These are phyloP conservation scores for Lasiodiplodia sp. DNA, from an alignment of 2,329 filamentous ascomycete species.

Conservation along the genomic window DNA sequence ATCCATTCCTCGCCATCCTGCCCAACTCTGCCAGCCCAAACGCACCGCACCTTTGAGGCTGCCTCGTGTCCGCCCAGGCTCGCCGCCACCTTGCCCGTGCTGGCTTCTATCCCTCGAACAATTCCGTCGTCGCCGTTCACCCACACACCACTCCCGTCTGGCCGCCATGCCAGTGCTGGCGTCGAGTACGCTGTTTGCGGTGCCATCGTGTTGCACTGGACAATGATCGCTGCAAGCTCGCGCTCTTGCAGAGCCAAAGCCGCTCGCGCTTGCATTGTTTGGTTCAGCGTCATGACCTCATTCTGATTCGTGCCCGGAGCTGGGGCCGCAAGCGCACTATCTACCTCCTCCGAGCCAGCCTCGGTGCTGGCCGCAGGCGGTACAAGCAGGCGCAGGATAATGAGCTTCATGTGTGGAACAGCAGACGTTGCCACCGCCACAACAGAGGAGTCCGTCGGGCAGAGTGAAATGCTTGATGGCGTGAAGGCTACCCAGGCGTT, in stretches of 20 bases:
- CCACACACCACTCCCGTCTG: conserved; percentile 67
- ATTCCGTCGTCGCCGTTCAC: conserved; percentile 71
- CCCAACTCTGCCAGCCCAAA: conserved; percentile 61
- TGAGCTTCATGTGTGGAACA: conserved; percentile 68
- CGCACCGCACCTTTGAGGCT: conserved; percentile 65
- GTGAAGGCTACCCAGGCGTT: conserved; percentile 71
- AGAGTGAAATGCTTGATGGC: conserved; percentile 63
- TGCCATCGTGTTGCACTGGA: conserved; percentile 66
- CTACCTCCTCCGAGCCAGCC: not conserved
- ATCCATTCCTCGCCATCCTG: conserved; percentile 58
- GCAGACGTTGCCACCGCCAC: conserved; percentile 67
- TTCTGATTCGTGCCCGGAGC: not conserved
- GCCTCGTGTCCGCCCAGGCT: conserved; percentile 62
- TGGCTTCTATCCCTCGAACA: conserved; percentile 65
- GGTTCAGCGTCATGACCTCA: conserved; percentile 46
- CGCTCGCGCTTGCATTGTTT: conserved; percentile 60
- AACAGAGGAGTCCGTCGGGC: conserved; percentile 61
- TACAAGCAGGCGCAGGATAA: conserved; percentile 65
- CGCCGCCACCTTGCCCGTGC: conserved; percentile 63
- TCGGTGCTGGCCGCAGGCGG: conserved; percentile 43
- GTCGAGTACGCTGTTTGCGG: conserved; percentile 72
- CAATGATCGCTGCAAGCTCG: conserved; percentile 66
- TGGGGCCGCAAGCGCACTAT: not conserved
- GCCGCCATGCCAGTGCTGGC: conserved; percentile 67
- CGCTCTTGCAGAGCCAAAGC: conserved; percentile 61